Base-by-base conservation (phyloP, 306 rosid species). In the Cicer bijugum region DNA sequence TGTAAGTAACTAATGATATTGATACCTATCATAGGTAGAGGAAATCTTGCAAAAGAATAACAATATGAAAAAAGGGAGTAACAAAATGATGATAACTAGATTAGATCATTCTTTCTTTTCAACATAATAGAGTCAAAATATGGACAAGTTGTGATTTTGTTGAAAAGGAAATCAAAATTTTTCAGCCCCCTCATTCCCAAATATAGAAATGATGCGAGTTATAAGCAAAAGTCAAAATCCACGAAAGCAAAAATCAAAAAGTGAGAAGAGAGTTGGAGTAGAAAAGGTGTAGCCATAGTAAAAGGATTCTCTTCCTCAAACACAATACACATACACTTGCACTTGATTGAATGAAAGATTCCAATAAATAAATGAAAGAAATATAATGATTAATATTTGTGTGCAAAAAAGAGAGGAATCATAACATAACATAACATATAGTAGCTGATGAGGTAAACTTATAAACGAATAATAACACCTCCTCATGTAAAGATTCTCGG, bases 401-500 rank as follows among this genome's bases (percentile, higher is more conserved):
- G 50, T 47, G 70, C 66, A 75, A 51, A 77, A 69, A 19, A 71
- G 71, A 28, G 12, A 50, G 56, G 9, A 69, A 57, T 33, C 61
- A 55, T 73, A 62, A 42, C 65, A 59, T 58, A 58, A 23, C 64
- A 58, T 59, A 59, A 28, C 5, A 28, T 59, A 59, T 28, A 28
- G 9, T 0, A 57, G 46, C 5, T 6, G 48, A 52, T 43, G 44
- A 51, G 62, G 44, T 67, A 56, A 71, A 52, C 35, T 0, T 28
- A 40, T 9, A 1, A 12, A 12, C 5, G 71, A 76, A 77, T 40
- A 76, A 77, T 40, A 82, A 79, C 84, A 17, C 14, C 19, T 42
- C 48, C 12, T 10, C 62, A 14, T 44, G 81, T 75, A 72, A 81
- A 84, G 96, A 90, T 84, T 90, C 92, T 78, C 38, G 58, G 19